Conservation (phyloP, 306 rosid genomes). For the Begonia masoniana region DNA sequence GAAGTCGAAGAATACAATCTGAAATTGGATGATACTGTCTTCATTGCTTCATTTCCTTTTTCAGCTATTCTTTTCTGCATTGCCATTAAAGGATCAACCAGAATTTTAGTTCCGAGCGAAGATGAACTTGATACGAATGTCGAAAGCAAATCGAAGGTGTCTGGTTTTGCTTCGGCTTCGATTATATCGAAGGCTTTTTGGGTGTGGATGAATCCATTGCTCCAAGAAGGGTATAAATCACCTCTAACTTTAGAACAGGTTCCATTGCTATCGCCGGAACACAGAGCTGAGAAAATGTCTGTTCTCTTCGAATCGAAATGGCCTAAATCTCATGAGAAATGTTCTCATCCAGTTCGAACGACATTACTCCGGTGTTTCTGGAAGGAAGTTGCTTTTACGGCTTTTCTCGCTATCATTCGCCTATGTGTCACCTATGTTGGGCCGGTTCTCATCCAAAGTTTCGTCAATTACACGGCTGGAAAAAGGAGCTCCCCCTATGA, state of each 20-base stretch:
- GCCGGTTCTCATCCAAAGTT: slow-evolving; percentile 60
- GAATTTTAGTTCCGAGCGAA: slow-evolving; percentile 27
- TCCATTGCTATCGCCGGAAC: slow-evolving; percentile 60
- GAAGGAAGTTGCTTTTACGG: slow-evolving; percentile 58
- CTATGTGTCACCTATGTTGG: slow-evolving; percentile 68
- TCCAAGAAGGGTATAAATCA: slow-evolving; percentile 55
- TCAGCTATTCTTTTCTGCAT: slow-evolving; percentile 37
- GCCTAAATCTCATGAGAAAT: slow-evolving; percentile 63
- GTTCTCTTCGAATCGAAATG: slow-evolving; percentile 53
- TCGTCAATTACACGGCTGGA: slow-evolving; percentile 71
- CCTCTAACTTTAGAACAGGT: slow-evolving; percentile 57
- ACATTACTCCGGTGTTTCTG: slow-evolving; percentile 77
- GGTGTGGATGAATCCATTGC: slow-evolving; percentile 88
- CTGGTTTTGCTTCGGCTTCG: slow-evolving; percentile 80
- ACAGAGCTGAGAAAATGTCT: slow-evolving; percentile 63
- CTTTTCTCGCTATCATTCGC: slow-evolving; percentile 54
- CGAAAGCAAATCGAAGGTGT: slow-evolving; percentile 28
- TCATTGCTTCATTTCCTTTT: slow-evolving; percentile 42
- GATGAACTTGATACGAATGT: slow-evolving; percentile 9
- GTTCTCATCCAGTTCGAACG: slow-evolving; percentile 56
- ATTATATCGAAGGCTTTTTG: slow-evolving; percentile 53
- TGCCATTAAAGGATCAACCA: slow-evolving; percentile 53
- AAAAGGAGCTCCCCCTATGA: slow-evolving; percentile 59
- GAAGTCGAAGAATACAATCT: slow-evolving; percentile 21
- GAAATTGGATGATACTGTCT: slow-evolving; percentile 43